These are phyloP conservation scores for Oxytropis ochrocephala DNA, from an alignment of 306 rosid genomes.

Conservation along the genomic window DNA sequence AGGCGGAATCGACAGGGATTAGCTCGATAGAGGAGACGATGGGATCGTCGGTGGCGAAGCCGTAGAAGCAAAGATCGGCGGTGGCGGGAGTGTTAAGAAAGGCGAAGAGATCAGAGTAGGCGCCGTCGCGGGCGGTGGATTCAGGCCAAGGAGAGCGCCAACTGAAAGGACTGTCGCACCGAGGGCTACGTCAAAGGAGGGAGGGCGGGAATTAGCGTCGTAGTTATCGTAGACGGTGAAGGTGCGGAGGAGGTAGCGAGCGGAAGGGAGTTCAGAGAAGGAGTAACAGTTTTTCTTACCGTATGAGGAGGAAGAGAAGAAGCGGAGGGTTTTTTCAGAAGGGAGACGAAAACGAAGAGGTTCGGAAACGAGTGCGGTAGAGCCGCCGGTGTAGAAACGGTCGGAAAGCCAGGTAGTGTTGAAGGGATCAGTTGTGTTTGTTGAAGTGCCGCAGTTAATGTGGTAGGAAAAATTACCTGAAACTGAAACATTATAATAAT, in stretches of 20 bases:
- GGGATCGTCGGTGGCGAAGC: conserved; percentile 87
- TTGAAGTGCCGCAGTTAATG: conserved; percentile 72
- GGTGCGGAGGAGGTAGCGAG: conserved; percentile 70
- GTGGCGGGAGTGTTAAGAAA: conserved; percentile 26
- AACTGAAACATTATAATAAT: neutral
- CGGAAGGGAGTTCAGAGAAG: conserved; percentile 51
- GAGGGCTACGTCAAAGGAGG: conserved; percentile 77
- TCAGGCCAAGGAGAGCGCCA: conserved; percentile 95
- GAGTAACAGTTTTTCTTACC: conserved; percentile 92
- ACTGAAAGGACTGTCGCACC: conserved; percentile 68
- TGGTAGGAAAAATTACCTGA: conserved; percentile 48
- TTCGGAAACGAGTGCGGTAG: conserved; percentile 59
- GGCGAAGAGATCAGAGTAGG: conserved; percentile 77
- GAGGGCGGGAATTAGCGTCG: conserved; percentile 79
- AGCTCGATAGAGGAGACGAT: conserved; percentile 65
- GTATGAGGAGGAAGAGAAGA: conserved; percentile 53
- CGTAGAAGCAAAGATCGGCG: conserved; percentile 78
- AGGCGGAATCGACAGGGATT: conserved; percentile 54
- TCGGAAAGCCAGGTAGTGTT: conserved; percentile 73
- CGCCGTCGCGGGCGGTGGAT: conserved; percentile 46
- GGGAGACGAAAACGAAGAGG: conserved; percentile 60
- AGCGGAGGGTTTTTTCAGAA: conserved; percentile 83
- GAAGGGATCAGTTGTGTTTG: conserved; percentile 52
- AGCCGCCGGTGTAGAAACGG: conserved; percentile 71
- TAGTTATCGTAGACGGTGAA: conserved; percentile 92